Evolutionary conservation across 2,329 filamentous ascomycete genomes (phyloP).

Genomic region (Sporothrix curviconia): DNA sequence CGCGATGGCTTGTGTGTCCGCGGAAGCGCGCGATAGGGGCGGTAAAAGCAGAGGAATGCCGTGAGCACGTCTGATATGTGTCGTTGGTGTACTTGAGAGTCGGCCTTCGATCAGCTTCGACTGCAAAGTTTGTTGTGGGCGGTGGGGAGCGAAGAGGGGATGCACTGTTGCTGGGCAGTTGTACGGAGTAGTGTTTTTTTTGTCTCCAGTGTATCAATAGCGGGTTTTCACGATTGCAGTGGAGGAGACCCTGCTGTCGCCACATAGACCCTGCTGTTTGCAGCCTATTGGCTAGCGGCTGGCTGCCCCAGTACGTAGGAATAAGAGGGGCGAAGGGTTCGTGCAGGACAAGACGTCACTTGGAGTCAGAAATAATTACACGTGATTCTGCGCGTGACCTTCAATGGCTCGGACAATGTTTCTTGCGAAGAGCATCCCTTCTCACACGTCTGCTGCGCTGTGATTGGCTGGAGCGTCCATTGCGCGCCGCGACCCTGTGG

Average conservation of each 20-base stretch:
- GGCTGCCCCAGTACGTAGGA: too few species aligned
- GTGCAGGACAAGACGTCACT: conserved; percentile 5
- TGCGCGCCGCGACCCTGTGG: conserved; percentile 10
- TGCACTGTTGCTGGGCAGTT: conserved; percentile 10
- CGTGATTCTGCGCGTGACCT: background rate
- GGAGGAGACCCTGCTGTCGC: conserved; percentile 3
- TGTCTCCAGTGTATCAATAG: background rate
- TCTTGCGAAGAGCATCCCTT: background rate
- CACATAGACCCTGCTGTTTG: conserved; percentile 6
- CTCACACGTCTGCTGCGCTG: background rate
- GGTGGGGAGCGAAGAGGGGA: background rate
- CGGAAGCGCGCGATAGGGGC: background rate
- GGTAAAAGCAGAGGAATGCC: too few species aligned
- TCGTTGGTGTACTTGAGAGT: background rate
- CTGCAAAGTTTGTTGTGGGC: background rate
- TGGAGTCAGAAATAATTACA: too few species aligned
- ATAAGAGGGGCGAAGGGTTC: background rate
- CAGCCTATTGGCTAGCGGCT: conserved; percentile 12
- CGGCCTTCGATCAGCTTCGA: background rate
- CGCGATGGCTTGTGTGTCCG: background rate
- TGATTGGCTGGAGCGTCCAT: conserved; percentile 9
- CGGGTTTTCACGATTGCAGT: conserved; percentile 5
- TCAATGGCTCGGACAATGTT: background rate
- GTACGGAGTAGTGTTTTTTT: conserved; percentile 3
- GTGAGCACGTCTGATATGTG: too few species aligned